Evolutionary conservation across 306 rosid genomes (phyloP), one percentile per base, ranked within the genome.

Genomic region (Quercus alba): DNA sequence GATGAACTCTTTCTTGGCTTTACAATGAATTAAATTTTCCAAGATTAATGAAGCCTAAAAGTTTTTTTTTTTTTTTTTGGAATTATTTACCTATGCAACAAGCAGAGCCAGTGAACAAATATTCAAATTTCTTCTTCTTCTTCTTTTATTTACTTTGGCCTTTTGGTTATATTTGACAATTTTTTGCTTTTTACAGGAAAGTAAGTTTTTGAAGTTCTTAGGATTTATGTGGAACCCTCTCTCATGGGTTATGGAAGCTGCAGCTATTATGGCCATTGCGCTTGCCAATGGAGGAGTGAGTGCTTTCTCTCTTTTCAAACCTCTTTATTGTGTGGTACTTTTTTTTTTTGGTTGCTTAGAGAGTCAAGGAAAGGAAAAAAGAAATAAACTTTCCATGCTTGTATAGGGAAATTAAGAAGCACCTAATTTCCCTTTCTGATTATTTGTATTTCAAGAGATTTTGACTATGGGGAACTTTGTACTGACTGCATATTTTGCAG

Each of bases 181-280:
- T n/a, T 70, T 7, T 30, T 73, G 55, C 19, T 38, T 82, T 68
- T 59, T 55, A 25, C 92, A 92, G 97, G 97, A 92, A 76, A 89
- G 91, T 78, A 92, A 92, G 86, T 1, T 92, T 63, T 69, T 92
- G 78, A 92, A 92, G 91, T 92, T 92, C 77, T 70, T 92, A 79
- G 97, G 95, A 68, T 92, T 92, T 73, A 92, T 92, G 97, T 92
- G 97, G 97, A 92, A 92, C 80, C 97, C 97, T 89, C 89, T 92
- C 35, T 90, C 97, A 63, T 92, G 97, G 97, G 95, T 92, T 79
- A 92, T 92, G 97, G 97, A 92, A 92, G 91, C 94, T 84, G 97
- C 97, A 72, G 97, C 95, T 56, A 90, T 92, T 58, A 92, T 92
- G 95, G 95, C 97, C 55, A 91, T 93, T 84, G 94, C 93, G 46